Base-by-base conservation (phyloP, 106 monocot species). In the Hemerocallis citrina region DNA sequence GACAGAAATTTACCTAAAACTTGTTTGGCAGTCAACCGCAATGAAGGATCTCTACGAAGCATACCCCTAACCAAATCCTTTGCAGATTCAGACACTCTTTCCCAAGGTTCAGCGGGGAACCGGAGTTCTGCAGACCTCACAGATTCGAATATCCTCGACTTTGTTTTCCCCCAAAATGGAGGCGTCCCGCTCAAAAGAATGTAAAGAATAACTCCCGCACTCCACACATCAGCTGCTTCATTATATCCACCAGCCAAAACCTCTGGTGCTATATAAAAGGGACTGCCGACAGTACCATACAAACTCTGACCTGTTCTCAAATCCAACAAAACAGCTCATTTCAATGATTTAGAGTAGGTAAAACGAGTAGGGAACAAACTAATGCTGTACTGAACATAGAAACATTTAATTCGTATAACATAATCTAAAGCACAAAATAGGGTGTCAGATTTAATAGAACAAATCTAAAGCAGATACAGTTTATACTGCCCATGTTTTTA, bases 81-180 rank as follows among this genome's bases (percentile, higher is more conserved):
- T 2, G 86, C 89, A 45, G 86, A 85, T 10, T 83, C 73, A 25
- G 95, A 89, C 11, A 89, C 61, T 17, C 23, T 44, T 29, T 75
- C 69, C 95, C 95, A 95, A 5, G 68, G 77, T 49, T 86, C 81
- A 58, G 85, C 76, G 7, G 89, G 95, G 52, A 95, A 95, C 28
- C 39, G 45, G 36, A 95, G 70, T 27, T 95, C 71, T 0, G 77
- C 77, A 13, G 83, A 73, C 36, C 86, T 69, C 36, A 95, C 85
- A 6, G 89, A 72, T 66, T 86, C 83, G 43, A 95, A 95, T 32
- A 95, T 95, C 55, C 61, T 75, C 0, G 95, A 89, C 71, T 95
- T 95, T 6, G 89, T 95, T 71, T 86, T 89, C 32, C 89, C 95
- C 95, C 95, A 89, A 64, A 95, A 95, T 16, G 95, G 95, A 6